Evolutionary conservation across 805 yeast genomes (phyloP).

Genomic region (Wickerhamomyces tratensis): DNA sequence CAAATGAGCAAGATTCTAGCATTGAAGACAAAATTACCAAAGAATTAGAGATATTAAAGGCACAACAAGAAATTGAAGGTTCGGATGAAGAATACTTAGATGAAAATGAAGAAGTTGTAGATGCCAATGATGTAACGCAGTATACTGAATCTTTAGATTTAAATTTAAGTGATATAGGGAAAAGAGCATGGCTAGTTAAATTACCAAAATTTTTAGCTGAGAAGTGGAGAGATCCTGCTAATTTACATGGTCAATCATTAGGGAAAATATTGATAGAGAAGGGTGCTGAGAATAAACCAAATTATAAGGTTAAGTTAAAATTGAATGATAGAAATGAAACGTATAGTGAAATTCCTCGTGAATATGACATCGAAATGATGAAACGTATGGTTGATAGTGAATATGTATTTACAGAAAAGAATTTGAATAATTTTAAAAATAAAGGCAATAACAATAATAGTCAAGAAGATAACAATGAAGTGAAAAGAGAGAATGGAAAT

Average conservation of each 20-base stretch:
- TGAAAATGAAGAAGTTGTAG: constrained; percentile 33
- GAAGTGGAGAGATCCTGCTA: constrained; percentile 59
- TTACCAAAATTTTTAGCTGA: constrained; percentile 82
- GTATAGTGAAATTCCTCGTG: constrained; percentile 60
- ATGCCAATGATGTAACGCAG: constrained; percentile 33
- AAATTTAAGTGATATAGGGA: constrained; percentile 48
- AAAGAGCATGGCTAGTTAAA: constrained; percentile 88
- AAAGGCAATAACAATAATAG: constrained; percentile 5
- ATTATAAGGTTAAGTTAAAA: constrained; percentile 39
- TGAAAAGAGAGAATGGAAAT: constrained; percentile 20
- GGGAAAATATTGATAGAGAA: constrained; percentile 74
- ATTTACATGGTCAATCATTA: constrained; percentile 61
- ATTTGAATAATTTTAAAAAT: constrained; percentile 46
- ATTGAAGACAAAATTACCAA: not conserved
- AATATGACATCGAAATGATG: constrained; percentile 70
- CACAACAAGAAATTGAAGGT: constrained; percentile 17
- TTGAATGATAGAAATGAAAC: constrained; percentile 39
- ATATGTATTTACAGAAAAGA: constrained; percentile 81
- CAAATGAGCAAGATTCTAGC: too few relatives aligned
- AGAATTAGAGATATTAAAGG: constrained; percentile 9
- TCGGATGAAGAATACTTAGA: constrained; percentile 30
- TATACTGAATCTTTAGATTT: constrained; percentile 69
- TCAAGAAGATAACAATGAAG: not conserved
- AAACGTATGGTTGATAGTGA: constrained; percentile 79
- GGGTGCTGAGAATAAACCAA: constrained; percentile 22